A percentile compares a stretch with the other conserved stretches of the same genome.
Conservation (phyloP, 805 yeast genomes). For the Sugiyamaella valdiviana region DNA sequence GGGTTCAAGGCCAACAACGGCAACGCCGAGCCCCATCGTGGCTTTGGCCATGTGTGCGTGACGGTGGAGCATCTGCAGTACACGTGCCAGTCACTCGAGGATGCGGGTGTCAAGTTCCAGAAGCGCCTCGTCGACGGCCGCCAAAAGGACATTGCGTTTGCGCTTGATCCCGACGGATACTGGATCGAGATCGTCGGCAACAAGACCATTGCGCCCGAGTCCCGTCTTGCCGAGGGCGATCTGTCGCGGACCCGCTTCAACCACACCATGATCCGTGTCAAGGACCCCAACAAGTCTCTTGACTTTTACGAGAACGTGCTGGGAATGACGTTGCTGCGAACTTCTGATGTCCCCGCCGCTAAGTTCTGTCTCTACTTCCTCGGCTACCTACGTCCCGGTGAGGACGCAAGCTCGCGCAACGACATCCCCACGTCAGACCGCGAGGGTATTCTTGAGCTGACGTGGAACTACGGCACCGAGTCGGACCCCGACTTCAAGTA, state of each 20-base stretch:
- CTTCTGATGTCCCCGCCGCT: constrained; percentile 55
- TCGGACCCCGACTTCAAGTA: constrained; percentile 64
- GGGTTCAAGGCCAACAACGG: constrained; percentile 65
- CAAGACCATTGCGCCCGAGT: constrained; percentile 37
- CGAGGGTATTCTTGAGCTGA: constrained; percentile 78
- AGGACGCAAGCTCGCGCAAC: constrained; percentile 39
- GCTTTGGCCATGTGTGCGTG: constrained; percentile 91
- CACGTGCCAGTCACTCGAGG: constrained; percentile 53
- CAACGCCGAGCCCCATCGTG: constrained; percentile 75
- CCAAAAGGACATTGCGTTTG: constrained; percentile 89
- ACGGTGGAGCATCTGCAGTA: constrained; percentile 72
- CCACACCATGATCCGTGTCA: constrained; percentile 90
- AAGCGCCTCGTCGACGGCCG: constrained; percentile 86
- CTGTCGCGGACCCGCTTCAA: constrained; percentile 51
- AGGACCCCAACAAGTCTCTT: constrained; percentile 70
- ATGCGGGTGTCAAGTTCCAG: constrained; percentile 64
- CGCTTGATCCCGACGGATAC: constrained; percentile 91
- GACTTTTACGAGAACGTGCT: constrained; percentile 71
- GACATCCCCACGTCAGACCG: constrained; percentile 35
- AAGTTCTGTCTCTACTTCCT: constrained; percentile 81
- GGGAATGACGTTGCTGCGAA: constrained; percentile 70
- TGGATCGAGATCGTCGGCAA: constrained; percentile 88
- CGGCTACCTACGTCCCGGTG: constrained; percentile 49
- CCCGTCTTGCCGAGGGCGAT: constrained; percentile 20
- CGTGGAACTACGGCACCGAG: constrained; percentile 96